Base-by-base conservation (phyloP, 1,139 yeast genomes). In the Scheffersomyces lignicola region DNA sequence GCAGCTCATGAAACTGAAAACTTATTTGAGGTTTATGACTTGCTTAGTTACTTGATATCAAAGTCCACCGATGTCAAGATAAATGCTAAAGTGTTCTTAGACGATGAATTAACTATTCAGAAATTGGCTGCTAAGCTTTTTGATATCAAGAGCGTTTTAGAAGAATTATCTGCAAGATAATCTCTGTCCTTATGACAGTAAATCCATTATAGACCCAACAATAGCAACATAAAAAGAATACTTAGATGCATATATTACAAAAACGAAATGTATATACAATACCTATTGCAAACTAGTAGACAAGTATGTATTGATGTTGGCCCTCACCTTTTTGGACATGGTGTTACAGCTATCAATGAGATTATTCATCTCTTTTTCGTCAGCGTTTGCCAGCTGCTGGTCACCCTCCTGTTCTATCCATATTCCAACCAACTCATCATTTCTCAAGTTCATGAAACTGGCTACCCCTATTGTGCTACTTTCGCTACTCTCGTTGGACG, bases 351-450 rank as follows among this genome's bases (percentile, higher is more conserved):
- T 59, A n/a, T 58, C 58, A 20, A 75, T 51, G 33, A 65, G 51
- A n/a, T 41, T 39, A n/a, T 51, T 53, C 40, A 67, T 48, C 11
- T 44, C 38, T 2, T 48, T 43, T 12, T 63, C 70, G 21, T 58
- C 54, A 11, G 63, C 40, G 3, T 50, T 52, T 16, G 44, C 47
- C n/a, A n/a, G n/a, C n/a, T n/a, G n/a, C 43, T 54, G 54, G 13
- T 53, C 54, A 8, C 75, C 71, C n/a, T 20, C 9, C 8, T n/a
- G 23, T 39, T 76, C 78, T 12, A 74, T 57, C 78, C 83, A 78
- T 24, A 79, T 45, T 1, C 83, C 82, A 20, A 77, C 73, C 38
- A 76, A 63, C 47, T 74, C 80, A 44, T 74, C 71, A 43, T 73
- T 66, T 43, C 67, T 60, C 47, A 77, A 72, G 43, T 76, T 73